Base-by-base conservation (phyloP, 1,284 basidiomycete species). In the Sporisorium exsertum region DNA sequence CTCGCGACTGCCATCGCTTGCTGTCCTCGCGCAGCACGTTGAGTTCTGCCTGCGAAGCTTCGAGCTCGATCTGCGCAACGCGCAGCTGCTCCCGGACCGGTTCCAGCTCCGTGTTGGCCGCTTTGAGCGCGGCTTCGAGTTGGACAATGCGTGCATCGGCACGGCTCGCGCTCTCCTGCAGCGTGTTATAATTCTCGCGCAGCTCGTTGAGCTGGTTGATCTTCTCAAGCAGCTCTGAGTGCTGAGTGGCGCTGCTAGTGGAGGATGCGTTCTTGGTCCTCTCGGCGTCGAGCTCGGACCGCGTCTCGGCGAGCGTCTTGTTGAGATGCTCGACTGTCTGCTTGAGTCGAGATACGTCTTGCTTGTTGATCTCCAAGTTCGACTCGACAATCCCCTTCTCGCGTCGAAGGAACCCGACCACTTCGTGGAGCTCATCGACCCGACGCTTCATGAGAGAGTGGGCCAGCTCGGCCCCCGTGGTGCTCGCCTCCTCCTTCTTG, bases 331-430 rank as follows among this genome's bases (percentile, higher is more conserved):
- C 92, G 27, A 93, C 88, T 81, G 94, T 91, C 27, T 89, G 87
- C 86, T 92, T 93, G 54, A 94, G 86, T 2, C 94, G 90, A 8
- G 90, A 87, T 72, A 89, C 92, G 86, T 95, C 94, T 83, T 94
- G 92, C 86, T 93, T 93, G 87, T 90, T 89, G 58, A 95, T 89
- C 80, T 95, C 92, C 47, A 94, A 88, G 79, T 95, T 93, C 40
- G 95, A 88, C 73, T 95, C 93, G 45, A 93, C 91, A 61, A 95
- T 93, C 83, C 95, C 93, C 86, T 95, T 94, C 87, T 95, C 94
- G 79, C 92, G 92, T 29, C 94, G 90, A 35, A 95, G 87, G 85
- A 93, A 94, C 1, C 91, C 88, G 51, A 95, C 91, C 20, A 96
- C 92, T 37, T 91, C 90, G 47, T 92, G 92, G 18, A 95, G 87